Conservation (phyloP, 2,329 filamentous ascomycete species). For the Apiospora malaysiana region DNA sequence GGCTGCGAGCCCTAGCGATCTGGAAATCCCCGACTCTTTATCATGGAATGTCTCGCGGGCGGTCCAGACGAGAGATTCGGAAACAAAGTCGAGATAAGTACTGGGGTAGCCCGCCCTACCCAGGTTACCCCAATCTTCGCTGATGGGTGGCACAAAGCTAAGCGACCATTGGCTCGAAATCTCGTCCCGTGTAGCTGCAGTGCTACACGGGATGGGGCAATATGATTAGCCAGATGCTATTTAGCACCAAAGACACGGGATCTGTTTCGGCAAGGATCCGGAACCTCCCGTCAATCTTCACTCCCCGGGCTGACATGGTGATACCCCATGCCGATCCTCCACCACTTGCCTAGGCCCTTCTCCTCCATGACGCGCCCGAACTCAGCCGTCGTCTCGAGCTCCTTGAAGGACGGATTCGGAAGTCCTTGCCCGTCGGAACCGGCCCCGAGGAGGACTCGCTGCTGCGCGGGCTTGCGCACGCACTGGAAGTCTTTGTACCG, state of each 20-base stretch:
- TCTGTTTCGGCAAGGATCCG: too few relatives aligned
- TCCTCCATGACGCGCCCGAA: conserved; percentile 68
- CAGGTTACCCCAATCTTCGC: not conserved
- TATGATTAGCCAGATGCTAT: not conserved
- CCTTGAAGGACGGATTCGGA: conserved; percentile 46
- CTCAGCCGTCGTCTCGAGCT: conserved; percentile 68
- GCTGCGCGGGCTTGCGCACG: conserved; percentile 54
- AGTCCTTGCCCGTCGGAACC: not conserved
- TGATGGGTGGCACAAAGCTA: not conserved
- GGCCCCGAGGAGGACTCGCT: conserved; percentile 25
- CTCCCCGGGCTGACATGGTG: conserved; percentile 18
- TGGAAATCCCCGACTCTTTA: not conserved
- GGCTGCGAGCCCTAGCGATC: not conserved
- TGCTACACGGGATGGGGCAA: not conserved
- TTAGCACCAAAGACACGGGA: not conserved
- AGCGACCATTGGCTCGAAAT: not conserved
- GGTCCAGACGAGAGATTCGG: not conserved
- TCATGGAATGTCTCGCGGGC: too few relatives aligned
- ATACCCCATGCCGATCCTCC: conserved; percentile 71
- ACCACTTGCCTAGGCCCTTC: conserved; percentile 67
- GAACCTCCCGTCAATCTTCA: not conserved
- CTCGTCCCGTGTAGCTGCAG: not conserved
- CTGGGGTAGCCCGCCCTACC: not conserved
- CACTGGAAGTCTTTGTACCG: conserved; percentile 78
- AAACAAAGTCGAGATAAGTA: not conserved